Evolutionary conservation across 225 moss, liverwort and hornwort species (phyloP).

Genomic region (Bryum argenteum): DNA sequence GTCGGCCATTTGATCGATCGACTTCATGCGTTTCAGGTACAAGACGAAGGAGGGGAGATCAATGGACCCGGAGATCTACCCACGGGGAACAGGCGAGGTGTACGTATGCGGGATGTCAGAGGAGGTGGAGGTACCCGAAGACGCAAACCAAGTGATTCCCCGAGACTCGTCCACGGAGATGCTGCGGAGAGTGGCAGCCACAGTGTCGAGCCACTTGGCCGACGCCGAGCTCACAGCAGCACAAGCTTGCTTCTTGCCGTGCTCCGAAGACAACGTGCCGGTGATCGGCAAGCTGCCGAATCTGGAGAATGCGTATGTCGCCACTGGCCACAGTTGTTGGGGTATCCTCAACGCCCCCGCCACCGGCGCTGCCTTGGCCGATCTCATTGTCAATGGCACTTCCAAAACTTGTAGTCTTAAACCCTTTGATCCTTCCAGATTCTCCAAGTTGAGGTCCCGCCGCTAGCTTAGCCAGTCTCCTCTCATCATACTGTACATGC

Average conservation of each 20-base stretch:
- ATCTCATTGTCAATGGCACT: constrained; percentile 74
- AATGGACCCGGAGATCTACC: constrained; percentile 90
- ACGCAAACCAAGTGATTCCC: constrained; percentile 60
- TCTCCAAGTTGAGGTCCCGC: constrained; percentile 40
- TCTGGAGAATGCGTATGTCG: constrained; percentile 76
- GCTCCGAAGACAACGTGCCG: constrained; percentile 83
- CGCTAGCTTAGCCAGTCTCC: background rate
- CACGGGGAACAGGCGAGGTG: constrained; percentile 79
- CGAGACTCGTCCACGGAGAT: constrained; percentile 56
- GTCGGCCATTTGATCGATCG: too few species aligned
- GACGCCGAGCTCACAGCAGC: constrained; percentile 69
- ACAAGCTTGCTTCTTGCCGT: constrained; percentile 97
- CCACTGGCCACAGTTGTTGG: constrained; percentile 96
- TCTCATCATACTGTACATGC: too few species aligned
- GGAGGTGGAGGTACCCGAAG: constrained; percentile 63
- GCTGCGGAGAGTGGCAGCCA: constrained; percentile 78
- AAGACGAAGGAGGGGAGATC: constrained; percentile 70
- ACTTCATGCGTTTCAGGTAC: constrained; percentile 48
- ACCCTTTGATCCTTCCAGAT: constrained; percentile 82
- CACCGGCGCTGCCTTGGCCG: constrained; percentile 87
- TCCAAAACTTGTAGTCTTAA: constrained; percentile 64
- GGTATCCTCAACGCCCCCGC: constrained; percentile 96
- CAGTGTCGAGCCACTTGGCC: constrained; percentile 71
- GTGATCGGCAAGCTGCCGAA: constrained; percentile 79
- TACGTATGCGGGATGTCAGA: constrained; percentile 97